Percentiles rank a stretch among this genome's conserved stretches.
phyloP scores from a whole-genome alignment of 2,329 filamentous ascomycete species.

The Fusarium virguliforme region DNA sequence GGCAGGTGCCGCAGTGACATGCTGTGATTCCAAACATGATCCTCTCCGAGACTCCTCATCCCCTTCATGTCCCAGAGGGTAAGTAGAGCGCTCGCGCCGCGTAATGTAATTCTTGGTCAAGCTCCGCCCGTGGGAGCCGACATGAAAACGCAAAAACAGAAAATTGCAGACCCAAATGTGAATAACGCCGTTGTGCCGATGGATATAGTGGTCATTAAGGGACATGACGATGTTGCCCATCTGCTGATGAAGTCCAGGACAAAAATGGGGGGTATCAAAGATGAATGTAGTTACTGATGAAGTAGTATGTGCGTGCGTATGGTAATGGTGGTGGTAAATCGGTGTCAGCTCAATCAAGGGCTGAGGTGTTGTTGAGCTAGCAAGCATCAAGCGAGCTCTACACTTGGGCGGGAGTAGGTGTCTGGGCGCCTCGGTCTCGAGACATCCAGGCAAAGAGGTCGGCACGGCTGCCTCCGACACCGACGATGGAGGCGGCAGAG shows the following conservation, averaged over 20 bases:
- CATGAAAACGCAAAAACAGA: constrained; percentile 46
- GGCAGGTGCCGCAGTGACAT: constrained; percentile 9
- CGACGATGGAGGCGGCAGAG: constrained; percentile 52
- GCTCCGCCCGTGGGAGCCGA: constrained; percentile 30
- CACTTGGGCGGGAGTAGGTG: constrained; percentile 50
- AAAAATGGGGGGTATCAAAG: constrained; percentile 58
- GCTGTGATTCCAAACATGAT: constrained; percentile 32
- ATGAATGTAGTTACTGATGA: constrained; percentile 54
- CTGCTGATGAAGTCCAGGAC: constrained; percentile 48
- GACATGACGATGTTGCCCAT: constrained; percentile 52
- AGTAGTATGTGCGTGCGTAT: constrained; percentile 51
- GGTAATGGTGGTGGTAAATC: constrained; percentile 41
- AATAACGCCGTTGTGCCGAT: constrained; percentile 52
- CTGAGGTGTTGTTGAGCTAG: constrained; percentile 4
- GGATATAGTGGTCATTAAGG: constrained; percentile 52
- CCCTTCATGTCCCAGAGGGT: constrained; percentile 22
- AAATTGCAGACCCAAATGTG: constrained; percentile 47
- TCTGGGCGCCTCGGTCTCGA: constrained; percentile 60
- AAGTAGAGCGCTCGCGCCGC: constrained; percentile 31
- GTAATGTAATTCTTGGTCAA: constrained; percentile 32
- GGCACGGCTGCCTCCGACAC: constrained; percentile 53
- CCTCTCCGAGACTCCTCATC: constrained; percentile 6
- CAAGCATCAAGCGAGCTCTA: constrained; percentile 29
- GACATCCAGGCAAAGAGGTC: constrained; percentile 70
- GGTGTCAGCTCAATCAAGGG: constrained; percentile 6